Percentiles rank a stretch among this genome's conserved stretches.
phyloP scores from a whole-genome alignment of 2,329 filamentous ascomycete species.

The Gliomastix tumulicola region DNA sequence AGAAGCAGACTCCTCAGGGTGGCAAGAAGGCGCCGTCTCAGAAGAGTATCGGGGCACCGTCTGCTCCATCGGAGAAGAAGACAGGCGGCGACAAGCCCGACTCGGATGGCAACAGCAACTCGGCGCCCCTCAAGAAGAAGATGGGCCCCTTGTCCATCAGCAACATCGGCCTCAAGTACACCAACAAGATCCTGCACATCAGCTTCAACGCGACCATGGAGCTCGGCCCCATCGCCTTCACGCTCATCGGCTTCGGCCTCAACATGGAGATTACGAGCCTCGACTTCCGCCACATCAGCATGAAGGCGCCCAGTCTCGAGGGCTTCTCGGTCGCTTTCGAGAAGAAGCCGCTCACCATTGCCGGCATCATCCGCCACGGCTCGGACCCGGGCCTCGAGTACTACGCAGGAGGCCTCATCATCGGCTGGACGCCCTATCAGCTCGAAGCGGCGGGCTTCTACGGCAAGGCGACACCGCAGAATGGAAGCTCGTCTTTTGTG shows the following conservation, averaged over 20 bases:
- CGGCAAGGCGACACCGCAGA: slow-evolving; percentile 12
- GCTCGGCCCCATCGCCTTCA: slow-evolving; percentile 25
- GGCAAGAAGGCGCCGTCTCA: not conserved
- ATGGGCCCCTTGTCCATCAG: slow-evolving; percentile 21
- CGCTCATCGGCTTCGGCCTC: slow-evolving; percentile 24
- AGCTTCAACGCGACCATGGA: slow-evolving; percentile 23
- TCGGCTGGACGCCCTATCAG: slow-evolving; percentile 24
- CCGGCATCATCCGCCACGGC: slow-evolving; percentile 22
- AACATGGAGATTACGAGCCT: too few relatives aligned
- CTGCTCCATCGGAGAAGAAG: too few relatives aligned
- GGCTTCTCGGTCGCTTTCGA: slow-evolving; percentile 25
- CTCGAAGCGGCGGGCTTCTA: slow-evolving; percentile 33
- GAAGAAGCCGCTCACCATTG: slow-evolving; percentile 23
- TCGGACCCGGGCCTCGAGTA: slow-evolving; percentile 15
- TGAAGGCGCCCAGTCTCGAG: slow-evolving; percentile 13
- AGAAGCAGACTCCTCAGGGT: slow-evolving; percentile 5
- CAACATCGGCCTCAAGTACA: slow-evolving; percentile 26
- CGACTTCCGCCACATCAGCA: slow-evolving; percentile 6
- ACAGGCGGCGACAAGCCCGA: not conserved
- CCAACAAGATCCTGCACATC: slow-evolving; percentile 16
- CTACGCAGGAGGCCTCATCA: slow-evolving; percentile 26
- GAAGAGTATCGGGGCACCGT: too few relatives aligned
- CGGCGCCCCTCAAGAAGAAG: slow-evolving; percentile 19
- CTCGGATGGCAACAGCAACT: not conserved
- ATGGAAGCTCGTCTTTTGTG: too few relatives aligned